A percentile compares a stretch with the other conserved stretches of the same genome.
Evolutionary conservation across 2,329 filamentous ascomycete species (phyloP).

Genomic region (Botrytis aclada): DNA sequence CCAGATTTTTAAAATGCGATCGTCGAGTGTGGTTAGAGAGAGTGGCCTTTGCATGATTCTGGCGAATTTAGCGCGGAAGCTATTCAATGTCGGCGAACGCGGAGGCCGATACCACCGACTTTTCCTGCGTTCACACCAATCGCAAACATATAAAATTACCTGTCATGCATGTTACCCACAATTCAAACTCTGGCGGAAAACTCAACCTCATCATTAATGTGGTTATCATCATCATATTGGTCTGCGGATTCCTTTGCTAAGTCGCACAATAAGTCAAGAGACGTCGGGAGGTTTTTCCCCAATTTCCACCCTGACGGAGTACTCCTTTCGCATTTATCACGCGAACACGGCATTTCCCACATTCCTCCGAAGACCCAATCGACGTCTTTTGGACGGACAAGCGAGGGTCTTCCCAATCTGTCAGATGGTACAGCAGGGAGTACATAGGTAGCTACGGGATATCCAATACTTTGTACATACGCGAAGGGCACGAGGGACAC

Average conservation of each 20-base stretch:
- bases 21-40: neutral
- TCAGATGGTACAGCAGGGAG: neutral
- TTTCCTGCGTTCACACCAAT: neutral
- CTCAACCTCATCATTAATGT: neutral
- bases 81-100: slow-evolving; percentile 1
- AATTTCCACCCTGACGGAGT: neutral
- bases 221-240: neutral
- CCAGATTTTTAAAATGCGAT: neutral
- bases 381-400: neutral
- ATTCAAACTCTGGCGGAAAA: neutral
- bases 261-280: neutral
- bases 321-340: neutral
- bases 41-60: neutral
- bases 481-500: too few species aligned
- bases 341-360: neutral
- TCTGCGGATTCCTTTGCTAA: neutral
- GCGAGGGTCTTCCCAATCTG: neutral
- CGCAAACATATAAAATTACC: neutral
- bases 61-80: neutral
- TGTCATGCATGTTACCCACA: neutral
- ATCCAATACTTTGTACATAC: neutral
- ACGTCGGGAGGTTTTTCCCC: neutral
- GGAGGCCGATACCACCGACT: slow-evolving; percentile 12
- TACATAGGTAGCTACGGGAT: too few species aligned
- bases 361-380: neutral